A percentile compares a stretch with the other conserved stretches of the same genome.
These are phyloP conservation scores for Phytophthora foliorum DNA, from an alignment of 352 stramenopile species.

Conservation along the genomic window DNA sequence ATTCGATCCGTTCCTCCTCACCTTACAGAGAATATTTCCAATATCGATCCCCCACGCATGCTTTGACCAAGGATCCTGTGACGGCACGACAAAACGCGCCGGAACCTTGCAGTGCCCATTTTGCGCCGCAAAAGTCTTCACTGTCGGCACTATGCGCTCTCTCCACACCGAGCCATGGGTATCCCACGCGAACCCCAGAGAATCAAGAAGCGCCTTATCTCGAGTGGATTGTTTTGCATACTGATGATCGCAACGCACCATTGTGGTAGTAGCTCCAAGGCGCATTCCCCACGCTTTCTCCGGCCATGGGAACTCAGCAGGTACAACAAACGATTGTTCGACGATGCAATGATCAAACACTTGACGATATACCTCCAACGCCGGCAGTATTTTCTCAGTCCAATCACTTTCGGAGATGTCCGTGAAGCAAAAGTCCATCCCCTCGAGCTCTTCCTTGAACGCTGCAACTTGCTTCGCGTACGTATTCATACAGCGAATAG, in stretches of 20 bases:
- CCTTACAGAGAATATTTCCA: background rate
- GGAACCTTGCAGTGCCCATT: constrained; percentile 39
- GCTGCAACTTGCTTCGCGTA: constrained; percentile 37
- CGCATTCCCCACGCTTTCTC: constrained; percentile 33
- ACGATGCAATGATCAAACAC: constrained; percentile 45
- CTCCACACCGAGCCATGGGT: constrained; percentile 40
- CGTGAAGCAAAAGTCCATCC: constrained; percentile 50
- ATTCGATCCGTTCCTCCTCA: background rate
- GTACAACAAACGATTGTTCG: constrained; percentile 35
- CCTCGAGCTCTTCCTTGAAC: constrained; percentile 36
- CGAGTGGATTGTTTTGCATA: constrained; percentile 45
- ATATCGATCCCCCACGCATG: background rate
- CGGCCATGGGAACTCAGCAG: constrained; percentile 37
- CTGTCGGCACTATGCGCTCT: constrained; percentile 40
- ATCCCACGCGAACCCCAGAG: constrained; percentile 55
- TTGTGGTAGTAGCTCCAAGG: constrained; percentile 46
- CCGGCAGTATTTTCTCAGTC: constrained; percentile 48
- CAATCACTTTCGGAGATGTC: constrained; percentile 50
- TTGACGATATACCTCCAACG: constrained; percentile 33
- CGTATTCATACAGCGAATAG: constrained; percentile 30
- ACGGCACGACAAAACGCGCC: background rate
- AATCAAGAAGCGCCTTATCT: constrained; percentile 43
- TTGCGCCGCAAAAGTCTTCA: constrained; percentile 43
- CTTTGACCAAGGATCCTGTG: background rate
- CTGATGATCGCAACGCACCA: constrained; percentile 38